phyloP scores from a whole-genome alignment of 495 filamentous ascomycete species.

The Collariella sp. region DNA sequence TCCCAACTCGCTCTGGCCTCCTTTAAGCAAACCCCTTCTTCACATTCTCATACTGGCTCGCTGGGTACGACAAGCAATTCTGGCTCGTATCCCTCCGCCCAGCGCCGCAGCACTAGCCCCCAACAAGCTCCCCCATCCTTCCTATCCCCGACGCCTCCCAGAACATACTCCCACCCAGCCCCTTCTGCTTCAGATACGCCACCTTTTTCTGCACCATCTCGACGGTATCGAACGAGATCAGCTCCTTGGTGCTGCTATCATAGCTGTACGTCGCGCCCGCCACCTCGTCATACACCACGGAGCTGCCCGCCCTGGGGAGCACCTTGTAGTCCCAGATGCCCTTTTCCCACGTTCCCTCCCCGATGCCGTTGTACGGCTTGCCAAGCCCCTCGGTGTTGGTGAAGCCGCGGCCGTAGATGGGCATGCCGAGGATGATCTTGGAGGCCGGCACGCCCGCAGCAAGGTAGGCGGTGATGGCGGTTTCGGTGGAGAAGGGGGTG shows the following conservation, averaged over 20 bases:
- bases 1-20: not conserved
- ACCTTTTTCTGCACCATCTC: constrained; percentile 56
- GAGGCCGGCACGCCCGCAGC: constrained; percentile 47
- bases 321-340: constrained; percentile 83
- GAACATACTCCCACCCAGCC: constrained; percentile 79
- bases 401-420: constrained; percentile 80
- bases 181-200: constrained; percentile 50
- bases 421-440: constrained; percentile 79
- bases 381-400: constrained; percentile 62
- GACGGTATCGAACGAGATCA: constrained; percentile 69
- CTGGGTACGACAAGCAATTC: constrained; percentile 37
- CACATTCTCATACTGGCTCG: constrained; percentile 38
- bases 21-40: constrained; percentile 14
- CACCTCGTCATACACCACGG: constrained; percentile 37
- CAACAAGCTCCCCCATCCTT: constrained; percentile 53
- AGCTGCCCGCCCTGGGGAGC: constrained; percentile 41
- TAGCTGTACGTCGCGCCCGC: constrained; percentile 62
- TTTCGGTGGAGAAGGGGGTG: constrained; percentile 62
- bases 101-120: constrained; percentile 36
- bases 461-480: constrained; percentile 62
- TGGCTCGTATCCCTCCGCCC: constrained; percentile 28
- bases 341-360: constrained; percentile 60
- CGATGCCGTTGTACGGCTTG: constrained; percentile 52
- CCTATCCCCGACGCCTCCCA: constrained; percentile 78
- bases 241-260: constrained; percentile 45